Evolutionary conservation across 441 rosid species (phyloP).

Genomic region (Euphorbia celastroides): DNA sequence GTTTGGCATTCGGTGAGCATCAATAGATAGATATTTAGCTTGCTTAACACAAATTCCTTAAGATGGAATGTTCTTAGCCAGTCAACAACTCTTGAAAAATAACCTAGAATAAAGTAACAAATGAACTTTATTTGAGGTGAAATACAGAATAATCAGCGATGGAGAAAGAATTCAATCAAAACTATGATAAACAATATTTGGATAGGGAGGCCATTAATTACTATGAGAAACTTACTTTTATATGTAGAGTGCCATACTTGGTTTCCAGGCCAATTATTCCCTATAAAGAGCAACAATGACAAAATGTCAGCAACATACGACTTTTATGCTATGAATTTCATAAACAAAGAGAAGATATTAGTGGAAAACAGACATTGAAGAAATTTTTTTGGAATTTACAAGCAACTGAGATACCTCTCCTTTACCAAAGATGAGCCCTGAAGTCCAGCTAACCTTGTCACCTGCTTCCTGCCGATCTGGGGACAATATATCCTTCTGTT

Average conservation of each 20-base stretch:
- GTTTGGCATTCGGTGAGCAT: neutral
- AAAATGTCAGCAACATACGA: constrained; percentile 5
- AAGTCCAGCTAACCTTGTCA: constrained; percentile 29
- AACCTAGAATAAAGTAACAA: no score
- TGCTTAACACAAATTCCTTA: neutral
- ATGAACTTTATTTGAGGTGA: no score
- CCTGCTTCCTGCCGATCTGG: constrained; percentile 26
- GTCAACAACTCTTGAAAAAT: neutral
- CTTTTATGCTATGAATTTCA: neutral
- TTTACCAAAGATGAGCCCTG: constrained; percentile 34
- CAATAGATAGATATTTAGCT: neutral
- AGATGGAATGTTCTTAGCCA: neutral
- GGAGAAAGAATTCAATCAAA: neutral
- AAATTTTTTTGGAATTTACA: neutral
- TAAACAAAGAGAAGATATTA: neutral
- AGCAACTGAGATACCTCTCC: constrained; percentile 21
- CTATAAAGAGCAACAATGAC: constrained; percentile 31
- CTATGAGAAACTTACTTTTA: constrained; percentile 51
- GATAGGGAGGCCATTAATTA: neutral
- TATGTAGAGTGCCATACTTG: constrained; percentile 68
- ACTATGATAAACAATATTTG: no score
- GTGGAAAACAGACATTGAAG: neutral
- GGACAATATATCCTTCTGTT: constrained; percentile 27
- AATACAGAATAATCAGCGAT: no score
- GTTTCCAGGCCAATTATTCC: constrained; percentile 86